Evolutionary conservation across 2,329 filamentous ascomycete species (phyloP), one percentile per base, ranked within the genome.

Genomic region (Aspergillus brunneoviolaceus): DNA sequence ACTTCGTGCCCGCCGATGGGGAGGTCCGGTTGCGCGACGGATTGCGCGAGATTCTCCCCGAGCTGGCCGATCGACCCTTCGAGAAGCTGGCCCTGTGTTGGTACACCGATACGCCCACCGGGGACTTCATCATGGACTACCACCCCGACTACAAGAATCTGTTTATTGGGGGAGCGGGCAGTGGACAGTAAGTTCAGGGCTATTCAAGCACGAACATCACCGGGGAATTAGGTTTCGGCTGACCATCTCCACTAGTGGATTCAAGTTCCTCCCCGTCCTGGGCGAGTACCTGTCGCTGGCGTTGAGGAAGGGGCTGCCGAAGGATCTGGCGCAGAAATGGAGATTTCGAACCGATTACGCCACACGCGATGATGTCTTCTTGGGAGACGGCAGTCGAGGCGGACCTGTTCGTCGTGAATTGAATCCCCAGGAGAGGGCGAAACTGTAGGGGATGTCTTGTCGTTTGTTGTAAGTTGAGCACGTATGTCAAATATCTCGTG

Each of bases 81-180:
- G 77, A 77, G 60, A 79, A 79, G 57, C 85, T 83, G 1, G 79
- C 85, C 14, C 72, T 90, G 33, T 91, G 88, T 76, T 90, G 88
- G 88, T 90, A 91, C 70, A 85, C 84, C 2, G 88, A 90, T 69
- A 90, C 88, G 25, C 80, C 84, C 2, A 85, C 84, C 3, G 87
- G 84, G 5, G 85, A 90, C 67, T 91, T 89, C 76, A 79, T 91
- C 52, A 80, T 89, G 60, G 85, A 87, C 68, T 87, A 86, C 72
- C 87, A 90, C 66, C 87, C 88, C 0, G 76, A 80, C 10, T 83
- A 83, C 73, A 73, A 63, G 51, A 72, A 71, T 16, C 45, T 72
- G 42, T 72, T 72, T 47, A 64, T 73, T 49, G 69, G 68, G 1
- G 70, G 68, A 1, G 71, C 69, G 7, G 71, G 70, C 4, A 72